A percentile compares a stretch with the other conserved stretches of the same genome.
Evolutionary conservation across 2,329 filamentous ascomycete genomes (phyloP).

Genomic region (Bipolaris bicolor): DNA sequence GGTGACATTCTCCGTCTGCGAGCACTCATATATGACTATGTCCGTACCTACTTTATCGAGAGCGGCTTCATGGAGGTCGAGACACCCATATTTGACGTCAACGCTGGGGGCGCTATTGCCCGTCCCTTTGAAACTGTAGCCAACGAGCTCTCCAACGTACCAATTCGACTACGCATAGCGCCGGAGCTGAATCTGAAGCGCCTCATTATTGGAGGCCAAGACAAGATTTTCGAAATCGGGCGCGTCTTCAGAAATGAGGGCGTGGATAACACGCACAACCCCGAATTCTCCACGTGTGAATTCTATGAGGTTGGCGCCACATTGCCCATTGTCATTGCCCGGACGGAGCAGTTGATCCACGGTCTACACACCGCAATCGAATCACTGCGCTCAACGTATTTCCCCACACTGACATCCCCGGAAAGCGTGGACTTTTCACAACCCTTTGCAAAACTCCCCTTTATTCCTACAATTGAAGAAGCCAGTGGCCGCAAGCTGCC

Average conservation of each 20-base stretch:
- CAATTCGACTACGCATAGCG: constrained; percentile 82
- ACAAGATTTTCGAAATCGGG: constrained; percentile 91
- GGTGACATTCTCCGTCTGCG: constrained; percentile 75
- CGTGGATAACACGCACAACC: constrained; percentile 76
- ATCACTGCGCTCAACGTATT: constrained; percentile 54
- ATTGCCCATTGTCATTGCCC: constrained; percentile 73
- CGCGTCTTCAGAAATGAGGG: constrained; percentile 93
- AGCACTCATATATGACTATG: constrained; percentile 72
- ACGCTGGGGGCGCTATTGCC: constrained; percentile 85
- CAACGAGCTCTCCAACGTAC: constrained; percentile 74
- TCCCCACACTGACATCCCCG: constrained; percentile 42
- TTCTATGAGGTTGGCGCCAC: constrained; percentile 90
- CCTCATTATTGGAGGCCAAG: constrained; percentile 84
- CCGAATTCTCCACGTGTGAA: constrained; percentile 96
- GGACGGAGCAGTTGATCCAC: constrained; percentile 75
- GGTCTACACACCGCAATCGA: constrained; percentile 38
- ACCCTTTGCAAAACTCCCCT: constrained; percentile 72
- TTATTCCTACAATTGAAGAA: constrained; percentile 78
- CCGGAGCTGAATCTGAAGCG: constrained; percentile 96
- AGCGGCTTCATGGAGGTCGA: constrained; percentile 83
- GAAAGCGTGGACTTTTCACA: constrained; percentile 64
- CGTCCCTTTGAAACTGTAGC: constrained; percentile 83
- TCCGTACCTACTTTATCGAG: constrained; percentile 75
- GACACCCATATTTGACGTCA: constrained; percentile 83
- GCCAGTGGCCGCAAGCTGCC: constrained; percentile 71